Conservation (phyloP, 768 basidiomycete genomes). For the Amanita inopinata region DNA sequence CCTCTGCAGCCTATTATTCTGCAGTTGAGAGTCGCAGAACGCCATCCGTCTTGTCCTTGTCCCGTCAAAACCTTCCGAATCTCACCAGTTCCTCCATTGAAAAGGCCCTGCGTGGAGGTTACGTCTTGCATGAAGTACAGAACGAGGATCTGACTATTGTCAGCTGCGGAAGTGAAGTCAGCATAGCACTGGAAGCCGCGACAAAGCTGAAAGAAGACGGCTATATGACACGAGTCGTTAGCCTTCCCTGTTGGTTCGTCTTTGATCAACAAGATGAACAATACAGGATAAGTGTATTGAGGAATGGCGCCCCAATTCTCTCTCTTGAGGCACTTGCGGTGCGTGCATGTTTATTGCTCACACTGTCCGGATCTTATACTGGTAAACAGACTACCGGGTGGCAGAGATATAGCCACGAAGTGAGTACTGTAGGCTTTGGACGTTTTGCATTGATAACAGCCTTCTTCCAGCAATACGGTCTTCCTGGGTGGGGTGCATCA, state of each 20-base stretch:
- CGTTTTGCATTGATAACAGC: too few species aligned
- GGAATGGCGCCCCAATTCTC: slow-evolving; percentile 83
- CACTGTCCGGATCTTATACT: slow-evolving; percentile 12
- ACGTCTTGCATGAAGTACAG: slow-evolving; percentile 75
- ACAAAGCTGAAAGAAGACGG: slow-evolving; percentile 69
- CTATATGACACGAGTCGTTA: slow-evolving; percentile 74
- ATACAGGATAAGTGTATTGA: slow-evolving; percentile 77
- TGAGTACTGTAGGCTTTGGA: too few species aligned
- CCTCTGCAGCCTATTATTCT: slow-evolving; percentile 83
- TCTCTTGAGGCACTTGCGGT: slow-evolving; percentile 76
- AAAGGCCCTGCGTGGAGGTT: slow-evolving; percentile 75
- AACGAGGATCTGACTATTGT: slow-evolving; percentile 85
- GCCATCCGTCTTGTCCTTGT: slow-evolving; percentile 76
- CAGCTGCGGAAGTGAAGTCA: slow-evolving; percentile 82
- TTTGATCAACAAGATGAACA: slow-evolving; percentile 75
- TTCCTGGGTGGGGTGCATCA: slow-evolving; percentile 76
- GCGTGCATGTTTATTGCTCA: slow-evolving; percentile 10
- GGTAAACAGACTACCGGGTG: slow-evolving; percentile 64
- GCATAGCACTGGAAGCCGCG: slow-evolving; percentile 82
- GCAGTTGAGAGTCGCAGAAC: slow-evolving; percentile 68
- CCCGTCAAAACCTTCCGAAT: slow-evolving; percentile 89
- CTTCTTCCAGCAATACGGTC: slow-evolving; percentile 53
- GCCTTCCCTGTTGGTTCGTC: slow-evolving; percentile 83
- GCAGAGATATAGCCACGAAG: slow-evolving; percentile 86
- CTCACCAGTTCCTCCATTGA: slow-evolving; percentile 83